Evolutionary conservation across 2,329 filamentous ascomycete genomes (phyloP).

Genomic region (Emydomyces testavorans): DNA sequence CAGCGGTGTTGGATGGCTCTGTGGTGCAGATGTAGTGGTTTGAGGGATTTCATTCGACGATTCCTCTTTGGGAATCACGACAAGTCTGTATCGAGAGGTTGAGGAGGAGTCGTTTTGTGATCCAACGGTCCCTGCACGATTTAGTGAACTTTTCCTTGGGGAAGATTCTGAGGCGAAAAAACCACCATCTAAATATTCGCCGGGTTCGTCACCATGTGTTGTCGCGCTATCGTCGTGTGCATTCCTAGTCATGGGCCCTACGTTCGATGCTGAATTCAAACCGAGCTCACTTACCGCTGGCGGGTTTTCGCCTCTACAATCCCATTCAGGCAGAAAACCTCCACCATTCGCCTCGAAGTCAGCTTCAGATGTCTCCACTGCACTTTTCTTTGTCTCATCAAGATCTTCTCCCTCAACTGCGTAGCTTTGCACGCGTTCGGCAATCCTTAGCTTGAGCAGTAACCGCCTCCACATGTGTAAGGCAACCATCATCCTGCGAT

Average conservation of each 20-base stretch:
- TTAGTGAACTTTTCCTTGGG: not conserved
- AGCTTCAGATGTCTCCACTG: slow-evolving; percentile 22
- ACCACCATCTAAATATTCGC: slow-evolving; percentile 13
- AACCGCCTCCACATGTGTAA: slow-evolving; percentile 50
- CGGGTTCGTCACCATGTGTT: not conserved
- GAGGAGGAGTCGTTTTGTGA: not conserved
- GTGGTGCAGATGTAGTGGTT: not conserved
- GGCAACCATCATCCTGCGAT: slow-evolving; percentile 40
- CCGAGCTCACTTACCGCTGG: not conserved
- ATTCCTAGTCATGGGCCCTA: too few species aligned
- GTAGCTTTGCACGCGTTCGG: slow-evolving; percentile 58
- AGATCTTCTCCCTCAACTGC: slow-evolving; percentile 28
- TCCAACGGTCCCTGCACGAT: slow-evolving; percentile 9
- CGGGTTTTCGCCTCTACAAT: slow-evolving; percentile 16
- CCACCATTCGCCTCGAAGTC: slow-evolving; percentile 24
- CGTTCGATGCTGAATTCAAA: not conserved
- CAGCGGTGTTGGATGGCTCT: not conserved
- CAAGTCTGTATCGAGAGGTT: slow-evolving; percentile 21
- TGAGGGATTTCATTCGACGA: not conserved
- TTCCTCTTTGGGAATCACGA: slow-evolving; percentile 22
- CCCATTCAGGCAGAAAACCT: slow-evolving; percentile 31
- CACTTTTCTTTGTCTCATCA: slow-evolving; percentile 22
- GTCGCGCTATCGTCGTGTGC: not conserved
- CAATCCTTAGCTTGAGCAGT: slow-evolving; percentile 53
- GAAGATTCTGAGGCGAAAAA: slow-evolving; percentile 16